A percentile compares a stretch with the other conserved stretches of the same genome.
phyloP scores from a whole-genome alignment of 2,329 filamentous ascomycete species.

The Fusarium siculi region DNA sequence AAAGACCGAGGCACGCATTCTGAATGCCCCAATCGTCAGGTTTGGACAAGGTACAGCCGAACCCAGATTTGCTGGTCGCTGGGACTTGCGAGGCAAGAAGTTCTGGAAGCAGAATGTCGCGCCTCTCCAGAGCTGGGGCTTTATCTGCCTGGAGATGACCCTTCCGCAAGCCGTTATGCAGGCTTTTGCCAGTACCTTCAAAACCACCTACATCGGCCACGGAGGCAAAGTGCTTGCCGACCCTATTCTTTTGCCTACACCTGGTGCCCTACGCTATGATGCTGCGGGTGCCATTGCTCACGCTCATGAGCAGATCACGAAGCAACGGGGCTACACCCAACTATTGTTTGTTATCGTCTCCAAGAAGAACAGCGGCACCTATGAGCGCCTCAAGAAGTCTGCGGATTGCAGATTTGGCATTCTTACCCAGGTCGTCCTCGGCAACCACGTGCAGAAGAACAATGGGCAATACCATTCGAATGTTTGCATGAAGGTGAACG shows the following conservation, averaged over 20 bases:
- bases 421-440: conserved; percentile 84
- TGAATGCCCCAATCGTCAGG: conserved; percentile 76
- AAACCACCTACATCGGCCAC: conserved; percentile 58
- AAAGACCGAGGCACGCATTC: conserved; percentile 73
- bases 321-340: conserved; percentile 69
- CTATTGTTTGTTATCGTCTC: conserved; percentile 83
- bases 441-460: conserved; percentile 73
- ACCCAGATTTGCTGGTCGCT: conserved; percentile 77
- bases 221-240: conserved; percentile 57
- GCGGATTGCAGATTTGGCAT: conserved; percentile 88
- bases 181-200: conserved; percentile 56
- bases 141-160: conserved; percentile 72
- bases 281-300: conserved; percentile 61
- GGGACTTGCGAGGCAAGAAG: conserved; percentile 84
- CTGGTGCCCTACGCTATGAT: conserved; percentile 50
- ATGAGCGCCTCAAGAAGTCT: conserved; percentile 89
- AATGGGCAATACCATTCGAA: conserved; percentile 91
- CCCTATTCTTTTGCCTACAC: conserved; percentile 49
- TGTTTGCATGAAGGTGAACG: conserved; percentile 96
- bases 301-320: conserved; percentile 61
- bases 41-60: conserved; percentile 70
- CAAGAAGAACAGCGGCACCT: conserved; percentile 76
- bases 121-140: conserved; percentile 77
- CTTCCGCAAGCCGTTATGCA: conserved; percentile 52
- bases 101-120: conserved; percentile 74